Conservation (phyloP, 768 basidiomycete genomes). For the Macrolepiota albuminosa region DNA sequence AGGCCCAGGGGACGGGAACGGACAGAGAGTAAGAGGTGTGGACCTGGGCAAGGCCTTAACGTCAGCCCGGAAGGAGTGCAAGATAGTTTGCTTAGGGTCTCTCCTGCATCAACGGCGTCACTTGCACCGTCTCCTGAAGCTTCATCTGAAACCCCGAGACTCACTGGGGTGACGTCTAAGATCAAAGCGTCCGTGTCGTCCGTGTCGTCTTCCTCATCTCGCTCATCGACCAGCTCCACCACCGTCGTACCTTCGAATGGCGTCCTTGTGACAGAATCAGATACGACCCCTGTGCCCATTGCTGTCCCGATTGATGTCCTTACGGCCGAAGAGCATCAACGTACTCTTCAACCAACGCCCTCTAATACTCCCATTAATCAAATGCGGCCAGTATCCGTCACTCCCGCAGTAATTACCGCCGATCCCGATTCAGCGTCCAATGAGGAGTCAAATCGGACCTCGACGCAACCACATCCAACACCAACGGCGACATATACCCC, state of each 20-base stretch:
- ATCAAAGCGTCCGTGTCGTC: constrained; percentile 11
- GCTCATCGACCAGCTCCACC: constrained; percentile 21
- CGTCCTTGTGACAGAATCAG: background rate
- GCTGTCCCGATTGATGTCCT: constrained; percentile 8
- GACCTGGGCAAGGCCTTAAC: constrained; percentile 23
- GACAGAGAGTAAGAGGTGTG: constrained; percentile 31
- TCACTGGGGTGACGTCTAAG: constrained; percentile 5
- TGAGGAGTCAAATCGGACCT: constrained; percentile 4
- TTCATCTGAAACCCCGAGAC: background rate
- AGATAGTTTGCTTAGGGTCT: constrained; percentile 20
- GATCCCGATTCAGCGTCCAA: constrained; percentile 1
- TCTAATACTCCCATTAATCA: constrained; percentile 52
- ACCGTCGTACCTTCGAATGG: constrained; percentile 16
- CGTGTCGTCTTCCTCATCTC: constrained; percentile 19
- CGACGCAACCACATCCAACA: constrained; percentile 5
- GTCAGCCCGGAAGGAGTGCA: constrained; percentile 30
- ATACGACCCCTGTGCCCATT: background rate
- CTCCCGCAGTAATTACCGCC: constrained; percentile 11
- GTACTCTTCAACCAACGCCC: constrained; percentile 48
- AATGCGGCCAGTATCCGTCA: constrained; percentile 21
- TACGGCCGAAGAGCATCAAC: constrained; percentile 18
- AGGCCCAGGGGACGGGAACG: constrained; percentile 38
- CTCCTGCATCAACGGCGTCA: constrained; percentile 9
- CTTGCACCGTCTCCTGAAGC: background rate
- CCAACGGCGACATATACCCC: constrained; percentile 16